A percentile compares a stretch with the other conserved stretches of the same genome.
These are phyloP conservation scores for Rhizopus arrhizus DNA, from an alignment of 371 early-diverging fungal genomes.

Conservation along the genomic window DNA sequence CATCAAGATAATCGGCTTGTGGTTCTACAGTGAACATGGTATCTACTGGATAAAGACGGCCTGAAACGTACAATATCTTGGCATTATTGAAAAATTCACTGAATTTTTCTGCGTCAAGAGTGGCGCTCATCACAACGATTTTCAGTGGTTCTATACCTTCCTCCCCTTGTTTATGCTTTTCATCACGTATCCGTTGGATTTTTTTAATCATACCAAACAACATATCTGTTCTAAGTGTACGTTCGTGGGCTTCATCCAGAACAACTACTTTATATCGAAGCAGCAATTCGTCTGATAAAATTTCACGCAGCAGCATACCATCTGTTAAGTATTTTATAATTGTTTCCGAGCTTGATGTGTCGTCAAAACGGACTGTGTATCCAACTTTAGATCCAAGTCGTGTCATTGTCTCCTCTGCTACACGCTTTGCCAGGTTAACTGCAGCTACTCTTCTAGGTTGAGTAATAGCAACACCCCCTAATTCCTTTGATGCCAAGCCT, in stretches of 20 bases:
- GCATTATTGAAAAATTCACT: constrained; percentile 89
- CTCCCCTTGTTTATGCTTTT: constrained; percentile 46
- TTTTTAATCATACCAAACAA: constrained; percentile 93
- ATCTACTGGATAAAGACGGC: constrained; percentile 88
- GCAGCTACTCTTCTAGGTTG: constrained; percentile 99
- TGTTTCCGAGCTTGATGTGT: constrained; percentile 81
- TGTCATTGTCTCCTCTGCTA: constrained; percentile 86
- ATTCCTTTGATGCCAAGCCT: constrained; percentile 56
- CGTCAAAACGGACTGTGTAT: constrained; percentile 97
- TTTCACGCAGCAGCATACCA: constrained; percentile 96
- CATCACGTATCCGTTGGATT: constrained; percentile 69
- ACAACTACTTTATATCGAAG: constrained; percentile 85
- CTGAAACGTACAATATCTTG: constrained; percentile 77
- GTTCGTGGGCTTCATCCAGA: constrained; percentile 99
- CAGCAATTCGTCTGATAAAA: constrained; percentile 81
- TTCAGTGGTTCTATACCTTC: constrained; percentile 67
- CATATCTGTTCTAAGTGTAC: constrained; percentile 96
- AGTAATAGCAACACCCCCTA: constrained; percentile 86
- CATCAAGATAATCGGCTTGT: constrained; percentile 89
- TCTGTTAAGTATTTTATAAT: constrained; percentile 97
- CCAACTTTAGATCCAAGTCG: constrained; percentile 79
- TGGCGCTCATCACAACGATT: constrained; percentile 97
- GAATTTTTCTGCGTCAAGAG: constrained; percentile 91
- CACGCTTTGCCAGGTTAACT: constrained; percentile 91
- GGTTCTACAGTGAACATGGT: constrained; percentile 77